Percentiles rank a stretch among this genome's conserved stretches.
phyloP scores from a whole-genome alignment of 2,329 filamentous ascomycete genomes.

The Colletotrichum cuscutae region DNA sequence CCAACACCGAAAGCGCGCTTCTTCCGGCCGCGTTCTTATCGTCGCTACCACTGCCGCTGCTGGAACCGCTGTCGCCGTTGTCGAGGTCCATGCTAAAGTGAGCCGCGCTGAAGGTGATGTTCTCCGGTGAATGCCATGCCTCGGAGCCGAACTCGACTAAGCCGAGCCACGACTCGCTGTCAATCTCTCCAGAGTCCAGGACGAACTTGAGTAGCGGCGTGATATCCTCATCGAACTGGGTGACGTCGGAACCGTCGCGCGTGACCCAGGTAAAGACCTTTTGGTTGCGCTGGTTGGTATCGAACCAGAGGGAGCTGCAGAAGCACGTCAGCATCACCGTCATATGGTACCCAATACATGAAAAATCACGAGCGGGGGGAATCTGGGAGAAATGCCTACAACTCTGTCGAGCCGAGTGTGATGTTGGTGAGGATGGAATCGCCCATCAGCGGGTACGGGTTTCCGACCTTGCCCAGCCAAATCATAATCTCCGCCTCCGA shows the following conservation, averaged over 20 bases:
- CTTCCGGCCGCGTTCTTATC: conserved; percentile 6
- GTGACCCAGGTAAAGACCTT: conserved; percentile 45
- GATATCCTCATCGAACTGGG: conserved; percentile 43
- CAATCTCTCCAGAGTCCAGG: conserved; percentile 42
- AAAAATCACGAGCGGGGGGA: background rate
- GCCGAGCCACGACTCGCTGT: conserved; percentile 41
- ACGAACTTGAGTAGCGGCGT: conserved; percentile 45
- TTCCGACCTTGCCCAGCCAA: conserved; percentile 44
- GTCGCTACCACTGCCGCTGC: background rate
- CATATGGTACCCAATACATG: background rate
- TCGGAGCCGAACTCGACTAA: conserved; percentile 46
- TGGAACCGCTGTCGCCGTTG: conserved; percentile 4
- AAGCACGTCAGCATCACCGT: background rate
- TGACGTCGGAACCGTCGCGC: conserved; percentile 37
- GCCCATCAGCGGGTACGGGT: conserved; percentile 42
- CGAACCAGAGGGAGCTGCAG: conserved; percentile 42
- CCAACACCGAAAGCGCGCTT: background rate
- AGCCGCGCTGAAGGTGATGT: conserved; percentile 44
- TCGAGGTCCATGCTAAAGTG: conserved; percentile 40
- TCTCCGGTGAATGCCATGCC: conserved; percentile 41
- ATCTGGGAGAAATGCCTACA: conserved; percentile 38
- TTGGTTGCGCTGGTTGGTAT: conserved; percentile 42
- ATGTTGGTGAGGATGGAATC: conserved; percentile 39
- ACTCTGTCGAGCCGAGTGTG: conserved; percentile 40
- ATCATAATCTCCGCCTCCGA: conserved; percentile 47